phyloP scores from a whole-genome alignment of 2,329 filamentous ascomycete species.

The Exophiala bonariae region DNA sequence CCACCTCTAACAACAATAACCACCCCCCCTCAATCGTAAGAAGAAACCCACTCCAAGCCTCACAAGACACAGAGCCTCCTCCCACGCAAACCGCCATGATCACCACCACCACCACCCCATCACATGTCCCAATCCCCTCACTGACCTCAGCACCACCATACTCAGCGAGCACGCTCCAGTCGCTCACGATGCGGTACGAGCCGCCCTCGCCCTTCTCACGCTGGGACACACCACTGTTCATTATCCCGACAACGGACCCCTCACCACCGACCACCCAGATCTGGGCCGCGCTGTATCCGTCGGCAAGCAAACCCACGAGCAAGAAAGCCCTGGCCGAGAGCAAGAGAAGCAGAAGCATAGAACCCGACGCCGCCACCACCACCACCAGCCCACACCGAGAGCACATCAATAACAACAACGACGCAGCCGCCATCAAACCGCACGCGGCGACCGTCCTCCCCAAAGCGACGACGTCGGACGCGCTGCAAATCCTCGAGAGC shows the following conservation, averaged over 20 bases:
- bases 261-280: slow-evolving; percentile 59
- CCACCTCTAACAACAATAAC: neutral
- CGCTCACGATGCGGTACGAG: slow-evolving; percentile 66
- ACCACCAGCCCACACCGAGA: slow-evolving; percentile 27
- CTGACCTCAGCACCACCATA: slow-evolving; percentile 43
- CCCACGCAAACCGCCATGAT: neutral
- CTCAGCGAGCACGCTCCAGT: slow-evolving; percentile 58
- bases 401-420: slow-evolving; percentile 27
- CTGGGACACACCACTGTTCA: slow-evolving; percentile 68
- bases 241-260: slow-evolving; percentile 57
- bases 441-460: slow-evolving; percentile 47
- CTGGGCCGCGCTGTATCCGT: slow-evolving; percentile 55
- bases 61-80: no score
- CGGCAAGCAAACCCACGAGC: slow-evolving; percentile 19
- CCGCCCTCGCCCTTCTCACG: slow-evolving; percentile 66
- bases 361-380: slow-evolving; percentile 18
- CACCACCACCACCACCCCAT: slow-evolving; percentile 3
- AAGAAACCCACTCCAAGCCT: no score
- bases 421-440: slow-evolving; percentile 36
- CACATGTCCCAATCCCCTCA: slow-evolving; percentile 8
- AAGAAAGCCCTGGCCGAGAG: slow-evolving; percentile 23
- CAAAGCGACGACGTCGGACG: slow-evolving; percentile 38
- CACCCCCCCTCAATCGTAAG: neutral
- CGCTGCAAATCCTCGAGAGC: slow-evolving; percentile 43
- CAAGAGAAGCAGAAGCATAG: slow-evolving; percentile 5